Conservation (phyloP, 2,329 filamentous ascomycete species). For the Pyrenochaeta sp. region DNA sequence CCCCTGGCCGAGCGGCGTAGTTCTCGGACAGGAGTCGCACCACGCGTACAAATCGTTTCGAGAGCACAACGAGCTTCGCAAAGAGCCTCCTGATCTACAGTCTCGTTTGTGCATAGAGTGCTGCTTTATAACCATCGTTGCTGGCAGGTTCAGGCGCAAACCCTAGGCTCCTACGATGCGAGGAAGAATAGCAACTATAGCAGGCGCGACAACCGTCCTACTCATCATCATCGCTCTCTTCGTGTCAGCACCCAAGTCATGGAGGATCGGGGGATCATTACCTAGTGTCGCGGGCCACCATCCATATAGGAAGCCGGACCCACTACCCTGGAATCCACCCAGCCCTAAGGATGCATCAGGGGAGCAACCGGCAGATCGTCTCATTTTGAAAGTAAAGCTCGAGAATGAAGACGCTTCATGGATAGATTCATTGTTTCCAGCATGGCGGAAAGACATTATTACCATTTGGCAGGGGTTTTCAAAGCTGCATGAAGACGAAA, state of each 20-base stretch:
- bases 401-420: conserved; percentile 24
- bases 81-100: too few species aligned
- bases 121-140: background rate
- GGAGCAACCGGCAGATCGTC: conserved; percentile 1
- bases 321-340: conserved; percentile 7
- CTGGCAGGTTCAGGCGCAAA: background rate
- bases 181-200: conserved; percentile 1
- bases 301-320: conserved; percentile 15
- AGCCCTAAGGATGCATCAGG: conserved; percentile 8
- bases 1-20: too few species aligned
- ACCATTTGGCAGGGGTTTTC: conserved; percentile 23
- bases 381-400: conserved; percentile 22
- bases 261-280: background rate
- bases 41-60: too few species aligned
- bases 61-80: too few species aligned
- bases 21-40: too few species aligned
- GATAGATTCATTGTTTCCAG: conserved; percentile 13
- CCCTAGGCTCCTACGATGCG: background rate
- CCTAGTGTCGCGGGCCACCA: conserved; percentile 6
- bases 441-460: conserved; percentile 55
- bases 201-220: conserved; percentile 4
- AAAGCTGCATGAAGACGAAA: conserved; percentile 10
- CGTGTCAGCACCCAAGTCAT: background rate
- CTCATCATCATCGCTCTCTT: conserved; percentile 5
- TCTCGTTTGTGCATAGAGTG: background rate